Evolutionary conservation across 2,329 filamentous ascomycete genomes (phyloP), one percentile per base, ranked within the genome.

Genomic region (Penicillium sp.): DNA sequence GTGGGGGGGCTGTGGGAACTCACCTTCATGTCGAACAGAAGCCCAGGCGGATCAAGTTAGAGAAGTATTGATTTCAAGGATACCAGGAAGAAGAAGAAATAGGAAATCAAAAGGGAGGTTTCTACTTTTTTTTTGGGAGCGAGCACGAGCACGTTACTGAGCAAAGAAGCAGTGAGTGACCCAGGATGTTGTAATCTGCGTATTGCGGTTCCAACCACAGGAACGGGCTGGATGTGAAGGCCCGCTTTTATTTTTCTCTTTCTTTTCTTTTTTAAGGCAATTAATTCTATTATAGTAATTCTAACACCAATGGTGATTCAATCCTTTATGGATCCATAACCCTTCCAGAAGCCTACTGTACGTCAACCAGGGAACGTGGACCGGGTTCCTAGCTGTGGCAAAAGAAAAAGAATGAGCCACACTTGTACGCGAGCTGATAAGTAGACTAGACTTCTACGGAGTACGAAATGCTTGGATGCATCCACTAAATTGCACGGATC

Each of bases 21-120:
- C 35, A 67, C 65, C 64, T 67, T 66, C 64, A 67, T 67, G 40
- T 49, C 56, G 59, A 55, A 49, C 45, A 5, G 27, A 41, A 31
- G 37, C 23, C 37, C 18, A 20, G 37, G 37, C 37, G 18, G n/a
- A 40, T 50, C 48, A 20, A 29, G 48, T 40, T 49, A 11, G 9
- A 35, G n/a, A 12, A 43, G 15, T 31, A 11, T 31, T 31, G 29
- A 15, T 31, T 31, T 31, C 29, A 31, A 37, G 18, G 33, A 18
- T 37, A 8, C 33, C n/a, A 42, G n/a, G 48, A 46, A 45, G 45
- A 55, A 53, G 54, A 55, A 59, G 33, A 27, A 44, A 29, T 48
- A 40, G 33, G 15, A 41, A 42, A 35, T 45, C 35, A 22, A 11
- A 15, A 33, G 9, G 18, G 33, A 37, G n/a, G 31, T 37, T 48